phyloP scores from a whole-genome alignment of 73 alveolate species.

The Stentor roeselii region DNA sequence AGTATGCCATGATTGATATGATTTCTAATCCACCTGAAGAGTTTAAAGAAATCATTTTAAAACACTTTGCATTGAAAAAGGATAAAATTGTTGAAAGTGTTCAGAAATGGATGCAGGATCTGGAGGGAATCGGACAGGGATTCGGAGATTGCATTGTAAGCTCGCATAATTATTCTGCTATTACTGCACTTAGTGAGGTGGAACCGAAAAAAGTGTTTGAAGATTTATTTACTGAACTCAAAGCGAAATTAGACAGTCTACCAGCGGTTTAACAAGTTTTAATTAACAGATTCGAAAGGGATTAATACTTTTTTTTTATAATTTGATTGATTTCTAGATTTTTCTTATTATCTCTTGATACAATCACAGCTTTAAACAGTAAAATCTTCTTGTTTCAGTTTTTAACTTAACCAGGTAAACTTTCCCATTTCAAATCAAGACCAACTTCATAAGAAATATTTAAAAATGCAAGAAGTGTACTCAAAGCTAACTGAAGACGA shows the following conservation, averaged over 20 bases:
- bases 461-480: slow-evolving; percentile 10
- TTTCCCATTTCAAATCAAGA: background rate
- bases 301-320: too few species aligned
- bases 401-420: background rate
- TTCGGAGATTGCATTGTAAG: too few species aligned
- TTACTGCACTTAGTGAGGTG: too few species aligned
- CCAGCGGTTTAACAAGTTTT: too few species aligned
- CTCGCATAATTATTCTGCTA: too few species aligned
- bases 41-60: slow-evolving; percentile 79
- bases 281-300: too few species aligned
- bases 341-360: background rate
- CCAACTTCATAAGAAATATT: background rate
- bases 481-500: slow-evolving; percentile 14
- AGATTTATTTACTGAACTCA: too few species aligned
- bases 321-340: background rate
- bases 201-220: too few species aligned
- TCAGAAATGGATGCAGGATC: slow-evolving; percentile 79
- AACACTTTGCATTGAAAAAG: slow-evolving; percentile 91
- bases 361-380: background rate
- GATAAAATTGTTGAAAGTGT: slow-evolving; percentile 86
- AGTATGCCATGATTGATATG: slow-evolving; percentile 92
- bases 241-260: too few species aligned
- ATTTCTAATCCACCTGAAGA: slow-evolving; percentile 90
- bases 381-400: background rate
- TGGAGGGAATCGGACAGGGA: too few species aligned